These are phyloP conservation scores for Nicotiana benthamiana DNA, from an alignment of 257 asterid species.

Conservation along the genomic window DNA sequence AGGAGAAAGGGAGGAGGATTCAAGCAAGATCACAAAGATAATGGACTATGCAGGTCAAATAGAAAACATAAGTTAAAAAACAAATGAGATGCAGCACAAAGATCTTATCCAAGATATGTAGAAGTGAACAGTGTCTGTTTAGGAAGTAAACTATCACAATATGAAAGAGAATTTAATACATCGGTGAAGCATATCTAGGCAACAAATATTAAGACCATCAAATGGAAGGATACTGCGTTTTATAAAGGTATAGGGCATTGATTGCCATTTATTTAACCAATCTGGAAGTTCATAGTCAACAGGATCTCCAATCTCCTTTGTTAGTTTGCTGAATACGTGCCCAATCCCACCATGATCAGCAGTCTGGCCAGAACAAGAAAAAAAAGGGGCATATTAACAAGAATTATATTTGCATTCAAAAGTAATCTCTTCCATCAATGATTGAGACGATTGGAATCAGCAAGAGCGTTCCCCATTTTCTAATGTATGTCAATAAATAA, in stretches of 20 bases:
- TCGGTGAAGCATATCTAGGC: not conserved
- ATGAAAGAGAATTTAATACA: not conserved
- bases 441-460: constrained; percentile 1
- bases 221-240: constrained; percentile 81
- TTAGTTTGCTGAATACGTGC: constrained; percentile 56
- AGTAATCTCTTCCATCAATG: not conserved
- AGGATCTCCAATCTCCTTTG: constrained; percentile 59
- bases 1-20: not conserved
- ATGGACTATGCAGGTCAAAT: not conserved
- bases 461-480: not conserved
- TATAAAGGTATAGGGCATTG: constrained; percentile 56
- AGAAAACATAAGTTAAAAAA: not conserved
- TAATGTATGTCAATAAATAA: not conserved
- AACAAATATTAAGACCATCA: not conserved
- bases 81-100: constrained; percentile 4
- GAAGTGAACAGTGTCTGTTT: not conserved
- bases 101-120: constrained; percentile 8
- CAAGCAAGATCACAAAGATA: not conserved
- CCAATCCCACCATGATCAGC: constrained; percentile 43
- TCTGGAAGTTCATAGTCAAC: constrained; percentile 91
- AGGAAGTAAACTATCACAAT: not conserved
- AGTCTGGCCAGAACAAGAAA: constrained; percentile 22
- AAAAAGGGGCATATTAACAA: not conserved
- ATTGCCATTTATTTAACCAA: constrained; percentile 54
- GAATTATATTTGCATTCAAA: not conserved